Percentiles rank a stretch among this genome's conserved stretches.
These are phyloP conservation scores for Lentinula novae-zelandiae DNA, from an alignment of 1,284 basidiomycete species.

Conservation along the genomic window DNA sequence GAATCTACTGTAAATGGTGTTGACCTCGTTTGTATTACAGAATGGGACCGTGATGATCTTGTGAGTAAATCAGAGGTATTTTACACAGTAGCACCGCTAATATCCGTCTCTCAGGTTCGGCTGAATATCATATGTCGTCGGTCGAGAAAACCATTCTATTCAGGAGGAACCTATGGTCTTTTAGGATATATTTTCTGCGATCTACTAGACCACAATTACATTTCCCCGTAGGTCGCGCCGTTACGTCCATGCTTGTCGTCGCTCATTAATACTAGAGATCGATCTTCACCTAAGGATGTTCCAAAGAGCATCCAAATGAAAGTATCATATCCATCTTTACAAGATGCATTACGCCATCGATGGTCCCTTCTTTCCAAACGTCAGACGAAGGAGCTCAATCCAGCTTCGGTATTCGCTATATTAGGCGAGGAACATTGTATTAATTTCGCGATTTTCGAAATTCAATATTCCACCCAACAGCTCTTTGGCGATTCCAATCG, in stretches of 20 bases:
- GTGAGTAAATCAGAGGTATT: constrained; percentile 44
- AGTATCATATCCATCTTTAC: constrained; percentile 62
- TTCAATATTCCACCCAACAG: constrained; percentile 34
- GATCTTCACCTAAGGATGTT: constrained; percentile 57
- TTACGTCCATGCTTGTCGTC: constrained; percentile 13
- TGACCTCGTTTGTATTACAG: constrained; percentile 84
- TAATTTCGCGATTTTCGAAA: background rate
- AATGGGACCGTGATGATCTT: constrained; percentile 62
- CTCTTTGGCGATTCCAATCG: constrained; percentile 81
- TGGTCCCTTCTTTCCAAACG: constrained; percentile 70
- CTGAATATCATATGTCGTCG: constrained; percentile 77
- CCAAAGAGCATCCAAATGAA: constrained; percentile 62
- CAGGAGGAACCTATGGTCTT: constrained; percentile 87
- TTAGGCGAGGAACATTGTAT: constrained; percentile 50
- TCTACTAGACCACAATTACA: constrained; percentile 81
- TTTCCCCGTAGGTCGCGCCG: constrained; percentile 56
- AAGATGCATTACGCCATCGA: constrained; percentile 61
- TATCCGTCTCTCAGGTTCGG: constrained; percentile 47
- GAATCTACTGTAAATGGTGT: constrained; percentile 59
- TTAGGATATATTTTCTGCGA: constrained; percentile 95
- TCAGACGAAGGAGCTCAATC: constrained; percentile 78
- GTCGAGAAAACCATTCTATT: constrained; percentile 78
- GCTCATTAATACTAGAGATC: constrained; percentile 43
- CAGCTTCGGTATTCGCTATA: constrained; percentile 65
- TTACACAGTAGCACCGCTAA: constrained; percentile 14